A percentile compares a stretch with the other conserved stretches of the same genome.
These are phyloP conservation scores for Candida krabiensis DNA, from an alignment of 805 yeast genomes.

Conservation along the genomic window DNA sequence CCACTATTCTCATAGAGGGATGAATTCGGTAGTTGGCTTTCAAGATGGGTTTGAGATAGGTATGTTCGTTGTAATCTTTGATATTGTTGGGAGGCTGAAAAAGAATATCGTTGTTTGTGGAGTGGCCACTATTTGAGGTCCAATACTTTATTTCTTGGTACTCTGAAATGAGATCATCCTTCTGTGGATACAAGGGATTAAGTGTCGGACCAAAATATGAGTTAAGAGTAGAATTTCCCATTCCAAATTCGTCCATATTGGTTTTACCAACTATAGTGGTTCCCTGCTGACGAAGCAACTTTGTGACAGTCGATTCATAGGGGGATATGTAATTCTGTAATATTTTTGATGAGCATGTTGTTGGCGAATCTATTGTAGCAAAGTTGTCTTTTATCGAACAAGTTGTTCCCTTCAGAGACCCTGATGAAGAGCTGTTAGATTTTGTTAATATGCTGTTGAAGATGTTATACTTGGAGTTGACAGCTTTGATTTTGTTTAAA, in stretches of 20 bases:
- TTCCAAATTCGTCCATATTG: slow-evolving; percentile 95
- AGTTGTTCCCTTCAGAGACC: slow-evolving; percentile 31
- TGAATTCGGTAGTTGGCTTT: slow-evolving; percentile 15
- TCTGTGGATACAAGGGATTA: slow-evolving; percentile 44
- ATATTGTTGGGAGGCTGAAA: slow-evolving; percentile 40
- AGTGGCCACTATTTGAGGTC: slow-evolving; percentile 17
- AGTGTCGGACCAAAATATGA: slow-evolving; percentile 56
- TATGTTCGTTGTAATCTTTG: slow-evolving; percentile 5
- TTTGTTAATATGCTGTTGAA: slow-evolving; percentile 40
- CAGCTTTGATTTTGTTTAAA: slow-evolving; percentile 4
- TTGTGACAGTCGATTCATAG: slow-evolving; percentile 73
- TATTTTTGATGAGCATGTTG: slow-evolving; percentile 78
- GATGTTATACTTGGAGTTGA: slow-evolving; percentile 30
- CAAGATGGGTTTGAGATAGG: slow-evolving; percentile 20
- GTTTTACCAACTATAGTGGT: slow-evolving; percentile 70
- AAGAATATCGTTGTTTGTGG: slow-evolving; percentile 27
- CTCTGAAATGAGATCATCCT: slow-evolving; percentile 18
- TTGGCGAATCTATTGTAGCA: slow-evolving; percentile 56
- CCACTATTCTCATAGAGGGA: slow-evolving; percentile 47
- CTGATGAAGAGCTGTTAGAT: slow-evolving; percentile 5
- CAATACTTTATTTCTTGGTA: slow-evolving; percentile 26
- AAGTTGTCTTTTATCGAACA: slow-evolving; percentile 80
- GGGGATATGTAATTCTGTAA: slow-evolving; percentile 68
- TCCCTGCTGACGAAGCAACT: slow-evolving; percentile 52
- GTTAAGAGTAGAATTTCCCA: slow-evolving; percentile 78